Evolutionary conservation across 106 monocot genomes (phyloP).

Genomic region (Cymbidium sinense): DNA sequence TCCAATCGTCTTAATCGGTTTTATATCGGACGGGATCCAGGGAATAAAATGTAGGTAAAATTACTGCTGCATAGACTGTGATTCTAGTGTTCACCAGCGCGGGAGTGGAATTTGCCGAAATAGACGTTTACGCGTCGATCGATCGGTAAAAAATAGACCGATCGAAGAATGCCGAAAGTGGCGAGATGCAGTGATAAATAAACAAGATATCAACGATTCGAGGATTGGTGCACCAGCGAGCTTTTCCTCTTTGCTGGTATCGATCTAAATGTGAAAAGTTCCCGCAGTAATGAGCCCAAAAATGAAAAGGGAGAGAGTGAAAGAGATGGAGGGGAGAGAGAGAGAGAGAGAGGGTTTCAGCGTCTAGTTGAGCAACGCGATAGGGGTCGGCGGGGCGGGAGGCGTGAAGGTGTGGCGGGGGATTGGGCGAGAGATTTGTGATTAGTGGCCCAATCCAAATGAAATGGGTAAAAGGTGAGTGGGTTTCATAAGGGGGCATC

Average conservation of each 20-base stretch:
- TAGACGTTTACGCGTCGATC: neutral
- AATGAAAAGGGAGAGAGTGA: neutral
- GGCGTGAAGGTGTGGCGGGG: neutral
- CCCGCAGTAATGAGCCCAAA: neutral
- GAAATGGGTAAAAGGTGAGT: neutral
- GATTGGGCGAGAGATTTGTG: neutral
- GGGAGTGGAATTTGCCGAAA: no score
- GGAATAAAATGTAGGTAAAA: neutral
- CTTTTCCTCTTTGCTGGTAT: neutral
- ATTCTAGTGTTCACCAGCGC: neutral
- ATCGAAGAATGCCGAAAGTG: neutral
- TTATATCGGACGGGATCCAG: neutral
- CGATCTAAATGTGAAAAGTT: neutral
- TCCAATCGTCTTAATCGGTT: neutral
- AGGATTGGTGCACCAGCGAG: neutral
- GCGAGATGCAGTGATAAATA: neutral
- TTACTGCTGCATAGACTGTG: neutral
- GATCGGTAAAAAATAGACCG: neutral
- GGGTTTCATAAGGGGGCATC: neutral
- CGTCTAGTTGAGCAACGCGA: constrained; percentile 4
- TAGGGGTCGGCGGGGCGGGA: constrained; percentile 8
- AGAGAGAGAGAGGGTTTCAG: neutral
- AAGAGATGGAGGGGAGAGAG: neutral
- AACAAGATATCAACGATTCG: neutral
- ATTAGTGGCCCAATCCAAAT: neutral